Conservation (phyloP, 352 stramenopile genomes). For the Globisporangium echinulatum region DNA sequence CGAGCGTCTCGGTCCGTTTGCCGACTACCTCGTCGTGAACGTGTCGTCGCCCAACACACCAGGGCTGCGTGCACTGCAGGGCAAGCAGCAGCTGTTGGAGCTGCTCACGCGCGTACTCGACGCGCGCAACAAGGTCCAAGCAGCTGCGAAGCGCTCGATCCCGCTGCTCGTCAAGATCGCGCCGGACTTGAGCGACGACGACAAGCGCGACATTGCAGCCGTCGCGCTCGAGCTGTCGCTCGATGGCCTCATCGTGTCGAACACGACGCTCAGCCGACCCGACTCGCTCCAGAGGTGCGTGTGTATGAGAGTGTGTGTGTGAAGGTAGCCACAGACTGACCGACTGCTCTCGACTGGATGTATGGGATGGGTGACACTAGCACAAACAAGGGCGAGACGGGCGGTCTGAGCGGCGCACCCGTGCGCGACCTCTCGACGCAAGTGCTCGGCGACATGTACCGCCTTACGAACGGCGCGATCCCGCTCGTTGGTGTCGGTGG, state of each 20-base stretch:
- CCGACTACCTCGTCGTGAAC: conserved; percentile 98
- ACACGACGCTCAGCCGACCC: conserved; percentile 94
- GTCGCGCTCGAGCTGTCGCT: conserved; percentile 84
- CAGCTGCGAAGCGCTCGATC: conserved; percentile 51
- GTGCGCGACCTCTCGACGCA: conserved; percentile 92
- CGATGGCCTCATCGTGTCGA: conserved; percentile 96
- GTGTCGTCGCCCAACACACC: conserved; percentile 97
- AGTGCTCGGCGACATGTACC: conserved; percentile 94
- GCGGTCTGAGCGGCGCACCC: conserved; percentile 94
- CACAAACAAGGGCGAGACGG: conserved; percentile 73
- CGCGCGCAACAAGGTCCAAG: conserved; percentile 56
- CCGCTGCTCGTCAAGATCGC: conserved; percentile 97
- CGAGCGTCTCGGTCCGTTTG: conserved; percentile 85
- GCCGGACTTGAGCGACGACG: conserved; percentile 92
- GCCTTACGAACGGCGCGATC: conserved; percentile 89
- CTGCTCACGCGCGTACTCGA: conserved; percentile 68
- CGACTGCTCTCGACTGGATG: no score
- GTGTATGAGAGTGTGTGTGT: neutral
- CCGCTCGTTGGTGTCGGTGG: conserved; percentile 96
- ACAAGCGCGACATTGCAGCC: conserved; percentile 93
- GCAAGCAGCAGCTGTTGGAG: conserved; percentile 74
- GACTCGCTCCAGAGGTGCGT: conserved; percentile 60
- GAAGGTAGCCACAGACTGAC: no score
- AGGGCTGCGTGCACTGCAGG: conserved; percentile 70
- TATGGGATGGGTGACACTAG: conserved; percentile 10